phyloP scores from a whole-genome alignment of 1,284 basidiomycete genomes.

The Pholiota adiposa region DNA sequence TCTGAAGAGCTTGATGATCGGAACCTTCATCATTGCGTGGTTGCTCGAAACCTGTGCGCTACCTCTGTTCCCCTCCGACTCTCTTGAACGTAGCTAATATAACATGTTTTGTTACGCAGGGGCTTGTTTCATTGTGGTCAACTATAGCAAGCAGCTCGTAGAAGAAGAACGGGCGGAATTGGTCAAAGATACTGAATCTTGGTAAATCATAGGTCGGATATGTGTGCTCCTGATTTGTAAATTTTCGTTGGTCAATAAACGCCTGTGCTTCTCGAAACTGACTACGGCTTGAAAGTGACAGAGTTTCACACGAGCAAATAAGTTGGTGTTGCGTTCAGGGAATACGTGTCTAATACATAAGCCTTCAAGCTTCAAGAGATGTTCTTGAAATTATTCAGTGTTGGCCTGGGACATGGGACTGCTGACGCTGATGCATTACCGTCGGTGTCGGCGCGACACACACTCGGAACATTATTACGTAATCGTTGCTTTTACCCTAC shows the following conservation, averaged over 20 bases:
- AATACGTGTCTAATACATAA: too few relatives aligned
- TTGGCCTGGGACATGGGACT: too few relatives aligned
- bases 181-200: conserved; percentile 43
- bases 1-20: conserved; percentile 42
- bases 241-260: neutral
- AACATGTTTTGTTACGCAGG: conserved; percentile 28
- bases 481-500: neutral
- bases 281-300: too few relatives aligned
- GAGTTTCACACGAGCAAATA: too few relatives aligned
- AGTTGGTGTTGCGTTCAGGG: too few relatives aligned
- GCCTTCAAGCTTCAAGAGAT: too few relatives aligned
- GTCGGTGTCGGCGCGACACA: too few relatives aligned
- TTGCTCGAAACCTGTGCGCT: conserved; percentile 48
- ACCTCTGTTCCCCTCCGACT: neutral
- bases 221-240: neutral
- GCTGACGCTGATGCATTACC: too few relatives aligned
- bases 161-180: conserved; percentile 42
- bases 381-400: too few relatives aligned
- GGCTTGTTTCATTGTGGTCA: conserved; percentile 46
- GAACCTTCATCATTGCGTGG: conserved; percentile 45
- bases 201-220: conserved; percentile 29
- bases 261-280: conserved; percentile 1
- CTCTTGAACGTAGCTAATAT: conserved; percentile 10
- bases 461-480: neutral
- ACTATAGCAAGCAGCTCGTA: conserved; percentile 41